Conservation (phyloP, 768 basidiomycete species). For the Scleroderma bovista region DNA sequence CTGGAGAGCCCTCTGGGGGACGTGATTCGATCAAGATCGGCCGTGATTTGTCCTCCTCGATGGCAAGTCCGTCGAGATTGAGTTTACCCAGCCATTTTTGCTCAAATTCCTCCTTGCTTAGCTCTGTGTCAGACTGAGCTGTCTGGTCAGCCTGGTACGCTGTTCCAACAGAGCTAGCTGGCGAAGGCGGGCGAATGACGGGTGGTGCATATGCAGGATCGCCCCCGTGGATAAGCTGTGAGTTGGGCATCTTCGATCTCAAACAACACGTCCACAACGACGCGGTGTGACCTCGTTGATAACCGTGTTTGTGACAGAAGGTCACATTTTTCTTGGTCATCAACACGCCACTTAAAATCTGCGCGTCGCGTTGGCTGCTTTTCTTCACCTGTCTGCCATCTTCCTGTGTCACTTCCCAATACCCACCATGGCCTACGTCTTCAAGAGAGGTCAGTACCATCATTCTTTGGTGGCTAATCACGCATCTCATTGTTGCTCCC, state of each 20-base stretch:
- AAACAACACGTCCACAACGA: constrained; percentile 11
- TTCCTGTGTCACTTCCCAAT: constrained; percentile 4
- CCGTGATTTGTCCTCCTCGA: constrained; percentile 33
- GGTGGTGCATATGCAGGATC: constrained; percentile 41
- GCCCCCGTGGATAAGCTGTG: constrained; percentile 26
- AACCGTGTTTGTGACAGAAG: constrained; percentile 24
- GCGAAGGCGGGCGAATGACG: constrained; percentile 41
- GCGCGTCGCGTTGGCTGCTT: constrained; percentile 20
- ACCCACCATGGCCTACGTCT: constrained; percentile 44
- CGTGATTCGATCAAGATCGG: constrained; percentile 28
- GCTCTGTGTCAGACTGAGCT: constrained; percentile 33
- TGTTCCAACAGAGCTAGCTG: constrained; percentile 43
- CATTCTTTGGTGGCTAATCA: constrained; percentile 2
- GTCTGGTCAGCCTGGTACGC: constrained; percentile 44
- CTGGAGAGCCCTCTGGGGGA: constrained; percentile 24
- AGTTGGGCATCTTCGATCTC: constrained; percentile 26
- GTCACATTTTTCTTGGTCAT: constrained; percentile 19
- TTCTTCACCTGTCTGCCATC: constrained; percentile 17
- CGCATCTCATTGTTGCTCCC: constrained; percentile 6
- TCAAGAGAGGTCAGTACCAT: constrained; percentile 48
- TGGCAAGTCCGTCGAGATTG: constrained; percentile 30
- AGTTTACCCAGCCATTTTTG: constrained; percentile 31
- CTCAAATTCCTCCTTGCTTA: constrained; percentile 34
- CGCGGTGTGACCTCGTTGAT: constrained; percentile 32
- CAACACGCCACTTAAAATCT: constrained; percentile 25